Evolutionary conservation across 176 grass and related monocot species (phyloP), one percentile per base, ranked within the genome.

Genomic region (Avena atlantica): DNA sequence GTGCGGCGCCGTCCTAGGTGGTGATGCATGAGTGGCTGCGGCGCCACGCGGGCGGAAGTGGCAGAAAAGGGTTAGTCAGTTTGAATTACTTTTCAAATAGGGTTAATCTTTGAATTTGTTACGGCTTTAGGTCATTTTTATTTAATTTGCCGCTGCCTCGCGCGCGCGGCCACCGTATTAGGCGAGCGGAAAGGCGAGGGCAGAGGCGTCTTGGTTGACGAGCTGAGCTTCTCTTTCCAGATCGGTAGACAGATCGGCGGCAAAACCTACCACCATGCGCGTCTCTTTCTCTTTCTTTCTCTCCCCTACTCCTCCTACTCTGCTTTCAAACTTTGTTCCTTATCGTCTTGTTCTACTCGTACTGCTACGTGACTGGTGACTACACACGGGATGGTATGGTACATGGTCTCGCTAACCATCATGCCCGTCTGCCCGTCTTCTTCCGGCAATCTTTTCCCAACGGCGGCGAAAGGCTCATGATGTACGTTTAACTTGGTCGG

Each of bases 101-200:
- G n/a, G n/a, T n/a, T n/a, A n/a, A n/a, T n/a, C n/a, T n/a, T n/a
- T n/a, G n/a, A n/a, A n/a, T n/a, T n/a, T n/a, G n/a, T n/a, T n/a
- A n/a, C n/a, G n/a, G n/a, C n/a, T n/a, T n/a, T n/a, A n/a, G n/a
- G n/a, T n/a, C n/a, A n/a, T n/a, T n/a, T n/a, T n/a, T n/a, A n/a
- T n/a, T n/a, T n/a, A n/a, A n/a, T n/a, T n/a, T n/a, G n/a, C 37
- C 6, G 37, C 40, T 42, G 40, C 40, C 40, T 42, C 40, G 40
- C 40, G 40, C 40, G 40, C 40, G 56, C 48, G 49, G 27, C 29
- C 48, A 45, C 20, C 2, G 51, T 51, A 62, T 90, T 25, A 71
- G 78, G 27, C 25, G 40, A 20, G 40, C 83, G 12, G 25, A 86
- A 89, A 76, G 24, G 15, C 49, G 52, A 17, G 47, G 65, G 24